Conservation (phyloP, 2,329 filamentous ascomycete species). For the Aspergillus fischeri region DNA sequence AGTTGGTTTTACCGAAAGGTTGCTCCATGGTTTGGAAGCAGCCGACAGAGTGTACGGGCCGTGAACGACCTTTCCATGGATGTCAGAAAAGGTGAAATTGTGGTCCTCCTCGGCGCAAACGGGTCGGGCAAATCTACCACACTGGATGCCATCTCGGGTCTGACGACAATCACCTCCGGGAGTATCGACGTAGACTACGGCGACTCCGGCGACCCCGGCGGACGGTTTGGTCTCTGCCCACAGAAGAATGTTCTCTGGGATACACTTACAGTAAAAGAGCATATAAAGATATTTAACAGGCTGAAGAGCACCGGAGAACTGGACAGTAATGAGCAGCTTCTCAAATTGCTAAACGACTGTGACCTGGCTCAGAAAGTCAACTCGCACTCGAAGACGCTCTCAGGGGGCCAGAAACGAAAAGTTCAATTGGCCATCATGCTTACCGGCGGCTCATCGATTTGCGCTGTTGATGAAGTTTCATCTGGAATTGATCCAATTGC, state of each 20-base stretch:
- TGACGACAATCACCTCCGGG: slow-evolving; percentile 72
- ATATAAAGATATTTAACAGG: slow-evolving; percentile 76
- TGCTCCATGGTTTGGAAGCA: slow-evolving; percentile 45
- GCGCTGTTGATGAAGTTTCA: slow-evolving; percentile 87
- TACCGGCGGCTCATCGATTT: slow-evolving; percentile 80
- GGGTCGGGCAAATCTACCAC: slow-evolving; percentile 89
- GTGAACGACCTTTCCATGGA: slow-evolving; percentile 69
- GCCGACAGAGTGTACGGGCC: slow-evolving; percentile 67
- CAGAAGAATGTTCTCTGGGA: slow-evolving; percentile 96
- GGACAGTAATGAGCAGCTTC: slow-evolving; percentile 57
- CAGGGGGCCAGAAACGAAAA: slow-evolving; percentile 88
- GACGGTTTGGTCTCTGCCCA: slow-evolving; percentile 79
- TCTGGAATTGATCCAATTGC: slow-evolving; percentile 84
- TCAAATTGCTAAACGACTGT: slow-evolving; percentile 62
- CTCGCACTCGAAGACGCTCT: slow-evolving; percentile 71
- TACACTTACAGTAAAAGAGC: slow-evolving; percentile 78
- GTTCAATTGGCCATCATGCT: slow-evolving; percentile 94
- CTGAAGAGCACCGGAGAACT: slow-evolving; percentile 63
- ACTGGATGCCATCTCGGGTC: slow-evolving; percentile 78
- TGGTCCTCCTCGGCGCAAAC: slow-evolving; percentile 83
- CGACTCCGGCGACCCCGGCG: slow-evolving; percentile 68
- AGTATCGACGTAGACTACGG: slow-evolving; percentile 74
- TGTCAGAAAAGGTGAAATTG: slow-evolving; percentile 73
- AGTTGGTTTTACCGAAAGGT: slow-evolving; percentile 54
- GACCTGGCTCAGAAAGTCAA: slow-evolving; percentile 72